These are phyloP conservation scores for Ammopiptanthus mongolicus DNA, from an alignment of 306 rosid species.

Conservation along the genomic window DNA sequence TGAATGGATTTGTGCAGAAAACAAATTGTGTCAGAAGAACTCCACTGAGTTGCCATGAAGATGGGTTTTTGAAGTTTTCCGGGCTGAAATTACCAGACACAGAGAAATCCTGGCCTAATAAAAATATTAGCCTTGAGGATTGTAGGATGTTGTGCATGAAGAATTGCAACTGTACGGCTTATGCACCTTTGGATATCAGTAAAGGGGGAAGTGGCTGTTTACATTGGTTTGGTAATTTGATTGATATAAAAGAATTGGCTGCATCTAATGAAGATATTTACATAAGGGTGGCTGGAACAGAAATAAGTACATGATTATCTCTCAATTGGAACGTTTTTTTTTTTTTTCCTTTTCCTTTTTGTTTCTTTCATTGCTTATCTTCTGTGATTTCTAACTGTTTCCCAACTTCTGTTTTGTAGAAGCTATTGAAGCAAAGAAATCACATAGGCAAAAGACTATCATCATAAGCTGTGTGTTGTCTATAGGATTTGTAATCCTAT, in stretches of 20 bases:
- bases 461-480: not conserved
- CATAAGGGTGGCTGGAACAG: slow-evolving; percentile 30
- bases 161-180: slow-evolving; percentile 23
- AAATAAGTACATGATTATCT: not conserved
- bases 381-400: not conserved
- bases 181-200: slow-evolving; percentile 27
- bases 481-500: slow-evolving; percentile 6
- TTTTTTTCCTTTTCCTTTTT: not conserved
- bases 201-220: slow-evolving; percentile 25
- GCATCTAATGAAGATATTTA: slow-evolving; percentile 41
- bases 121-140: slow-evolving; percentile 13
- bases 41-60: slow-evolving; percentile 17
- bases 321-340: not conserved
- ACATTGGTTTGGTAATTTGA: slow-evolving; percentile 32
- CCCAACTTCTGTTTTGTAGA: not conserved
- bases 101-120: slow-evolving; percentile 2
- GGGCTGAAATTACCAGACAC: slow-evolving; percentile 26
- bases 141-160: slow-evolving; percentile 12
- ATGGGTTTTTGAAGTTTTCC: slow-evolving; percentile 18
- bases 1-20: slow-evolving; percentile 27
- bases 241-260: slow-evolving; percentile 30
- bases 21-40: slow-evolving; percentile 20
- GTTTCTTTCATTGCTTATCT: not conserved
- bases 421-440: not conserved
- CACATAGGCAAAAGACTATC: not conserved